These are phyloP conservation scores for Diaporthe destruens DNA, from an alignment of 2,329 filamentous ascomycete species.

Conservation along the genomic window DNA sequence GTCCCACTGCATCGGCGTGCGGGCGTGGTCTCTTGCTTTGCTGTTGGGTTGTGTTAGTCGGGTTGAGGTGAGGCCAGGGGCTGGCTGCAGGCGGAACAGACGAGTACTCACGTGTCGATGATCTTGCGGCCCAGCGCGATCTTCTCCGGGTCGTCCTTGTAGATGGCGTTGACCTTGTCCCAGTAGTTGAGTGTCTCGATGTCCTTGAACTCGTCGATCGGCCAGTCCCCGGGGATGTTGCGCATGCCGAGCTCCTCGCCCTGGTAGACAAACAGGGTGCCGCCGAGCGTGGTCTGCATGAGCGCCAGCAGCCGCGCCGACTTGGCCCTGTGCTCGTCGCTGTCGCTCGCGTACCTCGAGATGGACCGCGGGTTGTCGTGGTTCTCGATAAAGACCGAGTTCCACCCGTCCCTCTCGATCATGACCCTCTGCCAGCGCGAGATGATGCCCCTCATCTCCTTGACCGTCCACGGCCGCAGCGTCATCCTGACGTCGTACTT, in stretches of 20 bases:
- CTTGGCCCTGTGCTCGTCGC: slow-evolving; percentile 60
- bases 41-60: slow-evolving; percentile 40
- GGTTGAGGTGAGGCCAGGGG: no score
- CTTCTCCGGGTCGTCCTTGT: slow-evolving; percentile 33
- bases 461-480: slow-evolving; percentile 57
- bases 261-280: slow-evolving; percentile 77
- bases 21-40: slow-evolving; percentile 71
- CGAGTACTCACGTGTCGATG: slow-evolving; percentile 34
- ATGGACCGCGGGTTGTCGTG: slow-evolving; percentile 74
- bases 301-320: slow-evolving; percentile 72
- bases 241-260: slow-evolving; percentile 78
- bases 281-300: slow-evolving; percentile 68
- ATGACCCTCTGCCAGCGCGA: slow-evolving; percentile 72
- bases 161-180: slow-evolving; percentile 50
- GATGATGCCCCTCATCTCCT: slow-evolving; percentile 65
- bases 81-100: neutral
- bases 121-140: slow-evolving; percentile 32
- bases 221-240: slow-evolving; percentile 70
- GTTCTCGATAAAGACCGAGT: slow-evolving; percentile 74
- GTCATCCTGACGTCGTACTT: slow-evolving; percentile 39
- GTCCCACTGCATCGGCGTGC: slow-evolving; percentile 81
- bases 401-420: slow-evolving; percentile 72
- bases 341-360: slow-evolving; percentile 65
- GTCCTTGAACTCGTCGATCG: slow-evolving; percentile 76
- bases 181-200: slow-evolving; percentile 69